Conservation (phyloP, 257 asterid species). For the Ballota nigra region DNA sequence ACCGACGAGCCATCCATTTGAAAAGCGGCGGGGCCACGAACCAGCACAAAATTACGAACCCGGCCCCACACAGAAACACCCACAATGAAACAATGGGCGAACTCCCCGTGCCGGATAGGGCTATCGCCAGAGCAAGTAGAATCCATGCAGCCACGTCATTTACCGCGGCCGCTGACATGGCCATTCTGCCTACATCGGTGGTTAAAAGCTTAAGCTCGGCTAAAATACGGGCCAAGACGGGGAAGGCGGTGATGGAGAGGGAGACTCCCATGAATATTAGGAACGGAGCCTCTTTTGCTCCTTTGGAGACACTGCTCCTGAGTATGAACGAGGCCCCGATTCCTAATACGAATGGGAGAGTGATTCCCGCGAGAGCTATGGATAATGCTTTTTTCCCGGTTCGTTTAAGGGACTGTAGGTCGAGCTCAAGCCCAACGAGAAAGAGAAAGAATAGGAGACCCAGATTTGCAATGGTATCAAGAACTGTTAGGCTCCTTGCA, state of each 20-base stretch:
- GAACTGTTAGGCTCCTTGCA: conserved; percentile 56
- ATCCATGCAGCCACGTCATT: conserved; percentile 87
- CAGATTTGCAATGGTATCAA: conserved; percentile 75
- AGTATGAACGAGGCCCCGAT: conserved; percentile 67
- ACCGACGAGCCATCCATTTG: conserved; percentile 55
- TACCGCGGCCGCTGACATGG: conserved; percentile 87
- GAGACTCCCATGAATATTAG: conserved; percentile 85
- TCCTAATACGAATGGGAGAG: conserved; percentile 65
- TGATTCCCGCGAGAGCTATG: conserved; percentile 79
- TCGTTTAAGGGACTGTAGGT: conserved; percentile 41
- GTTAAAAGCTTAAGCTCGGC: conserved; percentile 83
- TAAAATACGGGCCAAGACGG: conserved; percentile 79
- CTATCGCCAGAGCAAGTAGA: conserved; percentile 70
- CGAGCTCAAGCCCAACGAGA: conserved; percentile 75
- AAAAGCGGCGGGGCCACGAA: conserved; percentile 49
- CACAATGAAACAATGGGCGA: conserved; percentile 62
- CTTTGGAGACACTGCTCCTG: conserved; percentile 44
- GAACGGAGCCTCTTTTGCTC: conserved; percentile 43
- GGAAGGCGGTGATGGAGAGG: conserved; percentile 84
- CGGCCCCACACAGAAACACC: conserved; percentile 62
- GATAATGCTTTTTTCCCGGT: conserved; percentile 63
- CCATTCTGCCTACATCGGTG: conserved; percentile 70
- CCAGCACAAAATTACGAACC: conserved; percentile 38
- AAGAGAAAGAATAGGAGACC: conserved; percentile 80
- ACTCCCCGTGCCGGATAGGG: conserved; percentile 53